phyloP scores from a whole-genome alignment of 139 green algal species.

The Chlorella sorokiniana region DNA sequence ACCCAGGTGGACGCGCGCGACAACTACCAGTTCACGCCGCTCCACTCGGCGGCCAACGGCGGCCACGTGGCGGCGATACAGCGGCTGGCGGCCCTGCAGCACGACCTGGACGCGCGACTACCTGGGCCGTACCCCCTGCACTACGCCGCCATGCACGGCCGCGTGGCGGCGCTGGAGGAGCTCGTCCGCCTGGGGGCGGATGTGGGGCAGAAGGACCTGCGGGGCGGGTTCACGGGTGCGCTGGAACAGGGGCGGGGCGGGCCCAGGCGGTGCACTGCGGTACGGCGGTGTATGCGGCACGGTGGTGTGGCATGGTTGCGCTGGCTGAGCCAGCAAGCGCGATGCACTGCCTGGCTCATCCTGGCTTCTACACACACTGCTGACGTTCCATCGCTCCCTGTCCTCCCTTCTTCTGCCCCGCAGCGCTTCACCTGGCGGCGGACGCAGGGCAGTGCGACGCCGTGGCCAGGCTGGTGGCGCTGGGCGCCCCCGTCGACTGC shows the following conservation, averaged over 20 bases:
- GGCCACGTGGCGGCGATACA: constrained; percentile 57
- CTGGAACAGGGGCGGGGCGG: not conserved
- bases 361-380: no score
- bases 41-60: constrained; percentile 61
- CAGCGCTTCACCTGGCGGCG: constrained; percentile 63
- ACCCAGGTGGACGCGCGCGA: constrained; percentile 48
- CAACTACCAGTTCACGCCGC: constrained; percentile 62
- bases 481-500: constrained; percentile 48
- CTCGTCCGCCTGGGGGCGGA: constrained; percentile 52
- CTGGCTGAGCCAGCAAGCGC: no score
- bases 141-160: constrained; percentile 64
- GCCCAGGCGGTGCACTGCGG: not conserved
- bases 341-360: no score
- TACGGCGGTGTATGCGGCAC: not conserved
- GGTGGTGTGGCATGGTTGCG: not conserved
- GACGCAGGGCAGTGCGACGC: constrained; percentile 63
- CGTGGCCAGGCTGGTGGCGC: constrained; percentile 40
- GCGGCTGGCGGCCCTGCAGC: constrained; percentile 48
- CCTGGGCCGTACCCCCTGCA: constrained; percentile 66
- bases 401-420: not conserved
- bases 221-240: constrained; percentile 47
- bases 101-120: constrained; percentile 59
- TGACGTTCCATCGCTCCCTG: not conserved
- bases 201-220: constrained; percentile 43
- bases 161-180: constrained; percentile 46